A percentile compares a stretch with the other conserved stretches of the same genome.
phyloP scores from a whole-genome alignment of 768 basidiomycete genomes.

The Phlebiopsis flavidoalba region DNA sequence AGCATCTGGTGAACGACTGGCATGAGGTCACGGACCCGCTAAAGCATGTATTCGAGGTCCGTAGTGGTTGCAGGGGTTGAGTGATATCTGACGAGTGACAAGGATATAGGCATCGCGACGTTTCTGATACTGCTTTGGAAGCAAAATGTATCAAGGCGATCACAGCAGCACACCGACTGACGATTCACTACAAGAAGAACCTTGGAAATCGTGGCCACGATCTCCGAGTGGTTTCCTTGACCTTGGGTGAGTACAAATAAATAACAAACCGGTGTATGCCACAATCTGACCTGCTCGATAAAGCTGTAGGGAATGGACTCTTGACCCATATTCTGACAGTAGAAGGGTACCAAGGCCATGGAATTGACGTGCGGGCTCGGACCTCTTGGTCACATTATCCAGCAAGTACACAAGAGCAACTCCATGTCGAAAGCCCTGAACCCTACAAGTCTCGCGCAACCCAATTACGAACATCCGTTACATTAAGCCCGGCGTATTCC shows the following conservation, averaged over 20 bases:
- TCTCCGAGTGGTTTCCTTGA: conserved; percentile 87
- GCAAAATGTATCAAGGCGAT: conserved; percentile 42
- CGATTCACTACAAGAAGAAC: conserved; percentile 23
- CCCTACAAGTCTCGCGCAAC: conserved; percentile 34
- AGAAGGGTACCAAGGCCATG: conserved; percentile 82
- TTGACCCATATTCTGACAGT: conserved; percentile 80
- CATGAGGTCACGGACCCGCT: conserved; percentile 78
- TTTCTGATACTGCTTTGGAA: conserved; percentile 93
- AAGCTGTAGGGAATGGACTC: conserved; percentile 90
- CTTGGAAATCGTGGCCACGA: conserved; percentile 72
- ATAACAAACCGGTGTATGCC: neutral
- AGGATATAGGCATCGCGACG: conserved; percentile 95
- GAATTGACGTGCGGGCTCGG: conserved; percentile 83
- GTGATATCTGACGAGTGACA: neutral
- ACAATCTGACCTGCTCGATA: neutral
- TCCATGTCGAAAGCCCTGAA: conserved; percentile 72
- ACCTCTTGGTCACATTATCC: conserved; percentile 84
- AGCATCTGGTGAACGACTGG: conserved; percentile 71
- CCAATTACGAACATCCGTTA: conserved; percentile 17
- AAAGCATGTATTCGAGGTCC: conserved; percentile 87
- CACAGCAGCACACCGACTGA: neutral
- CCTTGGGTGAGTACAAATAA: conserved; percentile 54
- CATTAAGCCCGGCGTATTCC: conserved; percentile 50
- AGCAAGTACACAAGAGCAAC: conserved; percentile 45
- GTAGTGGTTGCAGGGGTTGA: conserved; percentile 6